Evolutionary conservation across 768 basidiomycete species (phyloP).

Genomic region (Lactifluus volemus): DNA sequence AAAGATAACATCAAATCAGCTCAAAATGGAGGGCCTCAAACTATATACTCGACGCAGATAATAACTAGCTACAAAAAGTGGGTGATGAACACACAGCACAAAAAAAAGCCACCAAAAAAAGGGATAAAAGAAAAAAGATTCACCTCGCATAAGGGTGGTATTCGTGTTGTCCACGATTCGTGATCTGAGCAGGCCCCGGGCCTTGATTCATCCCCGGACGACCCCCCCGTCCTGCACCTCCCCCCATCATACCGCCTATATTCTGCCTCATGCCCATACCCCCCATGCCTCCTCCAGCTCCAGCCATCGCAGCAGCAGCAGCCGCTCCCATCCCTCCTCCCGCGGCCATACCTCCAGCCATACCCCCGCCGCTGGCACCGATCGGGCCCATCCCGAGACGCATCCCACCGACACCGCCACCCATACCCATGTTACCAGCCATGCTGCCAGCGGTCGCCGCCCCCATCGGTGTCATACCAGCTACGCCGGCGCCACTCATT

Average conservation of each 20-base stretch:
- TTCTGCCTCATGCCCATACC: constrained; percentile 29
- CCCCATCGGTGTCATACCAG: constrained; percentile 34
- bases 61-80: neutral
- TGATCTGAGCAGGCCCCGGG: constrained; percentile 42
- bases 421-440: constrained; percentile 30
- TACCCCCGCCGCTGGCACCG: neutral
- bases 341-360: too few relatives aligned
- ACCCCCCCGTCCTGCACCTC: constrained; percentile 47
- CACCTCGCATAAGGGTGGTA: constrained; percentile 81
- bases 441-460: neutral
- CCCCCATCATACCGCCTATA: constrained; percentile 21
- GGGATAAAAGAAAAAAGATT: neutral
- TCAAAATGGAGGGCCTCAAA: neutral
- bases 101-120: neutral
- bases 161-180: constrained; percentile 66
- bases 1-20: constrained; percentile 1
- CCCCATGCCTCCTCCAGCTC: constrained; percentile 22
- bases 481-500: constrained; percentile 49
- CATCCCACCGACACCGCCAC: constrained; percentile 24
- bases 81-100: neutral
- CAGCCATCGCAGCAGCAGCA: constrained; percentile 5
- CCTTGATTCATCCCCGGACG: too few relatives aligned
- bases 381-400: constrained; percentile 26
- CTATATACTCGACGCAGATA: constrained; percentile 1
- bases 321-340: constrained; percentile 21